Evolutionary conservation across 1,284 basidiomycete species (phyloP).

Genomic region (Apiotrichum brassicae): DNA sequence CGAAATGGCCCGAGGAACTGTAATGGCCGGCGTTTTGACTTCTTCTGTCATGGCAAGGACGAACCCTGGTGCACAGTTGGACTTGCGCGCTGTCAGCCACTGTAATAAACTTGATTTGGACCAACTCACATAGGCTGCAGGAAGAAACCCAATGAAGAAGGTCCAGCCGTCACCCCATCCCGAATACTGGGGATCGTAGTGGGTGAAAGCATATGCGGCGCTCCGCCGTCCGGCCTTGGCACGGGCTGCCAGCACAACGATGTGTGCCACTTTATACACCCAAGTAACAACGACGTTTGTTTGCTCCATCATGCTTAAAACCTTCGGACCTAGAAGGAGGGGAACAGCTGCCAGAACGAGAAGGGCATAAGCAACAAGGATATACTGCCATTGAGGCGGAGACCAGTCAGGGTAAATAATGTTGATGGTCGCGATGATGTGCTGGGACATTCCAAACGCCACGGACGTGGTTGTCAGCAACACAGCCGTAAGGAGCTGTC

Average conservation of each 20-base stretch:
- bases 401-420: constrained; percentile 13
- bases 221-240: constrained; percentile 13
- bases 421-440: constrained; percentile 14
- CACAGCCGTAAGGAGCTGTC: constrained; percentile 10
- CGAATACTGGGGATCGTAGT: constrained; percentile 11
- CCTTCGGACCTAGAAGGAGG: constrained; percentile 3
- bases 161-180: constrained; percentile 16
- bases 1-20: constrained; percentile 9
- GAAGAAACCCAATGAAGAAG: constrained; percentile 18
- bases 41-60: constrained; percentile 18
- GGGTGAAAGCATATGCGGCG: constrained; percentile 16
- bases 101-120: too few species aligned
- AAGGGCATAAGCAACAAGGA: constrained; percentile 11
- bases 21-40: constrained; percentile 8
- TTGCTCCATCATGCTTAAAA: constrained; percentile 7
- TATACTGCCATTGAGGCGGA: constrained; percentile 10
- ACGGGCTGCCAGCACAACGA: constrained; percentile 8
- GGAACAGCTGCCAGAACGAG: constrained; percentile 8
- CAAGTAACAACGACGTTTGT: constrained; percentile 9
- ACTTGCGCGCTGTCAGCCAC: neutral
- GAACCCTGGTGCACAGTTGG: constrained; percentile 11
- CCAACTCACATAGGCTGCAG: constrained; percentile 7
- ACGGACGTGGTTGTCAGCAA: constrained; percentile 10
- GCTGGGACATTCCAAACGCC: constrained; percentile 12
- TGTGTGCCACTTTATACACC: constrained; percentile 11